These are phyloP conservation scores for Penstemon davidsonii DNA, from an alignment of 257 asterid genomes.

Conservation along the genomic window DNA sequence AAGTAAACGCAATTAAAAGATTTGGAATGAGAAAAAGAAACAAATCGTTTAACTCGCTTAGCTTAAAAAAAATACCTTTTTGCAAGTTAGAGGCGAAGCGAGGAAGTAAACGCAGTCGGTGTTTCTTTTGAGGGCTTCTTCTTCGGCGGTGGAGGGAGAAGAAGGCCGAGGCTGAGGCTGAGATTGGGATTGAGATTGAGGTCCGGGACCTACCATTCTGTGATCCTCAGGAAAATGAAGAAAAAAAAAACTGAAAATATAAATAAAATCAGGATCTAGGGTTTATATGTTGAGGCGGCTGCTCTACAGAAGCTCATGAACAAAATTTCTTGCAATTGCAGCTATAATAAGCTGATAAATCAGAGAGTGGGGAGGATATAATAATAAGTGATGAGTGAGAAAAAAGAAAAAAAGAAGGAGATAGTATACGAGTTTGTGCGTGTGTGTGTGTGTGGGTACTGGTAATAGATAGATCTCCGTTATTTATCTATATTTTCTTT, in stretches of 20 bases:
- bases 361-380: too few relatives aligned
- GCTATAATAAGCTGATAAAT: too few relatives aligned
- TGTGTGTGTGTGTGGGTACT: too few relatives aligned
- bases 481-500: too few relatives aligned
- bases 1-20: constrained; percentile 21
- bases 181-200: constrained; percentile 45
- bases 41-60: too few relatives aligned
- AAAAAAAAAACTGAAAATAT: neutral
- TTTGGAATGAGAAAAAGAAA: neutral
- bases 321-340: too few relatives aligned
- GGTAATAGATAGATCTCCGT: too few relatives aligned
- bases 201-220: constrained; percentile 32
- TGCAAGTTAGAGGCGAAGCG: constrained; percentile 96
- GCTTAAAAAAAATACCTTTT: constrained; percentile 50
- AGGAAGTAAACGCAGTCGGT: constrained; percentile 93
- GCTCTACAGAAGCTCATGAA: constrained; percentile 1
- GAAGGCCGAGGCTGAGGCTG: constrained; percentile 29
- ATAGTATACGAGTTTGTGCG: too few relatives aligned
- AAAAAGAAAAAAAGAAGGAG: too few relatives aligned
- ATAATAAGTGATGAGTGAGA: too few relatives aligned
- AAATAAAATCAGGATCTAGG: constrained; percentile 39
- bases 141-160: constrained; percentile 43
- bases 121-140: constrained; percentile 65
- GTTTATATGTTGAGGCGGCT: constrained; percentile 40
- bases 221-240: constrained; percentile 28